Evolutionary conservation across 805 yeast genomes (phyloP), one percentile per base, ranked within the genome.

Genomic region (Monosporozyma solicola): DNA sequence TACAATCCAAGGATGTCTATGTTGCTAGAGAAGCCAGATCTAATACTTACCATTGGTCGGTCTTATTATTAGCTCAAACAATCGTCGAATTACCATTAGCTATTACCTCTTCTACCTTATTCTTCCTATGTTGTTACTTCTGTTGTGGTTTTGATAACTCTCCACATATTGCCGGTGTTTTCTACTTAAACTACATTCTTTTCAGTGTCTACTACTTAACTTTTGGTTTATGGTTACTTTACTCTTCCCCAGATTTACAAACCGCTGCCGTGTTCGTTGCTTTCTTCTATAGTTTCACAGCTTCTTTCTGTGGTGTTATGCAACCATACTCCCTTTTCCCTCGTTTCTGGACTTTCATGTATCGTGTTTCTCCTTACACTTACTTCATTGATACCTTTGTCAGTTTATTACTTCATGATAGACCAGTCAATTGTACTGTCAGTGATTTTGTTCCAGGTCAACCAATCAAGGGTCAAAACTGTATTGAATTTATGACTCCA

Each of bases 291-390:
- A 61, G 72, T 50, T 62, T 69, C 44, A 59, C 68, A 52, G 65
- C 70, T 50, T 60, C 69, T 8, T 69, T 69, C 60, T 67, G 72
- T 67, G 73, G 73, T 66, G 70, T 70, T 47, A 64, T 66, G 64
- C 64, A 61, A 57, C 58, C 72, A 61, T 62, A 71, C 67, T 20
- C 61, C 60, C 51, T 73, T 61, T 68, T 80, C 80, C 91, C 92
- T 13, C 80, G 85, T 1, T 87, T 87, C 72, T 87, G 87, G 87
- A 71, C 74, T 29, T 84, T 82, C 69, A 80, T 84, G 85, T 84
- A 82, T 72, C 73, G 86, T 63, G 75, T 73, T 20, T 79, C 82
- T 27, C 87, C 89, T 20, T 72, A 82, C 56, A 80, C 87, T 0
- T 84, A 82, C 58, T 74, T 82, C 69, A 69, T 84, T 53, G 67